Conservation (phyloP, 2,329 filamentous ascomycete species). For the Fusarium sp. region DNA sequence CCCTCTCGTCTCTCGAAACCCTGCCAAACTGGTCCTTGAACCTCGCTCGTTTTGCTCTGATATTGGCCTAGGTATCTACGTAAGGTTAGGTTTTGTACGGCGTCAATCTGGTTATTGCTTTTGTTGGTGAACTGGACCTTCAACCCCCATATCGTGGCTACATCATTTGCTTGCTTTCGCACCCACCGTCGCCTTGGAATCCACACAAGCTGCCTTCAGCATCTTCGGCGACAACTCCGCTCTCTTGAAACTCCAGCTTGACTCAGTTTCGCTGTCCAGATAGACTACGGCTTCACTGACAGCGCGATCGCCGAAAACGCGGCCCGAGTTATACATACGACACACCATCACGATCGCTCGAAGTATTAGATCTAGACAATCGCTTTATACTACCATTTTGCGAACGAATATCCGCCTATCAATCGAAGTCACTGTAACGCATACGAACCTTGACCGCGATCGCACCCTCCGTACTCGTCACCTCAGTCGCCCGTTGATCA, state of each 20-base stretch:
- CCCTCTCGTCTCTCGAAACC: constrained; percentile 34
- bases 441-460: constrained; percentile 17
- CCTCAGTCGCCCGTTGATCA: constrained; percentile 24
- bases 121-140: constrained; percentile 11
- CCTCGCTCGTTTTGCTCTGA: constrained; percentile 40
- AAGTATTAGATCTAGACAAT: background rate
- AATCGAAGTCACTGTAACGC: constrained; percentile 9
- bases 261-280: constrained; percentile 15
- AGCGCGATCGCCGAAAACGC: constrained; percentile 12
- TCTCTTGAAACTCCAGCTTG: constrained; percentile 23
- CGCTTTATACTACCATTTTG: background rate
- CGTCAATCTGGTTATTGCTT: constrained; percentile 29
- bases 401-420: background rate
- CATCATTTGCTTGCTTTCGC: constrained; percentile 9
- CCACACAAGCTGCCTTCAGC: constrained; percentile 32
- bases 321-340: background rate
- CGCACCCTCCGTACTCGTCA: constrained; percentile 22
- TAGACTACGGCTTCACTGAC: background rate
- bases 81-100: constrained; percentile 8
- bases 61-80: constrained; percentile 17
- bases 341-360: background rate
- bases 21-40: constrained; percentile 35
- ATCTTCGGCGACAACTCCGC: constrained; percentile 25
- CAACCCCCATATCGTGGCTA: background rate
- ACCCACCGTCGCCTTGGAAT: constrained; percentile 32